These are phyloP conservation scores for Cercospora sojina DNA, from an alignment of 2,329 filamentous ascomycete species.

Conservation along the genomic window DNA sequence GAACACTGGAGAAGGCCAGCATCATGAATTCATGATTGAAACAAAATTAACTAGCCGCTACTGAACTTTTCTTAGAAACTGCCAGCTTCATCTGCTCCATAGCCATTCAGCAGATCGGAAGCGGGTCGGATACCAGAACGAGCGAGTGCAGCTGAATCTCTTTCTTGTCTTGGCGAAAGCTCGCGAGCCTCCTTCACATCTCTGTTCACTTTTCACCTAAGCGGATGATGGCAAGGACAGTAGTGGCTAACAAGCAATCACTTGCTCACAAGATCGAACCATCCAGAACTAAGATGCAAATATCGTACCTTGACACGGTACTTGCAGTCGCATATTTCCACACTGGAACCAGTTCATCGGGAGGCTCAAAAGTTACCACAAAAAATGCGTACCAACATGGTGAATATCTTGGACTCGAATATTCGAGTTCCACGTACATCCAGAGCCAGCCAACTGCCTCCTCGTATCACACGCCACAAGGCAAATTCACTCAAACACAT, in stretches of 20 bases:
- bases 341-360: background rate
- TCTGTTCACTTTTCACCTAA: background rate
- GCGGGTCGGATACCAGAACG: background rate
- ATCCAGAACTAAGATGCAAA: background rate
- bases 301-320: background rate
- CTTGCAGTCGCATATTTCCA: background rate
- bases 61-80: background rate
- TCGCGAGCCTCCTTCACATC: background rate
- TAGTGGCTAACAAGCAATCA: background rate
- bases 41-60: background rate
- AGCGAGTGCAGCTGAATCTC: background rate
- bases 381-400: background rate
- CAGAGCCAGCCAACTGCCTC: background rate
- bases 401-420: background rate
- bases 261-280: background rate
- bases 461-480: background rate
- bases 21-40: background rate
- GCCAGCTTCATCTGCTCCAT: background rate
- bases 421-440: background rate
- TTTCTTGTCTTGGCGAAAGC: background rate
- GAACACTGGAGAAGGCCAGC: background rate
- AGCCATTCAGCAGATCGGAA: background rate
- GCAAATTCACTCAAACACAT: background rate
- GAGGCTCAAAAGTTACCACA: background rate
- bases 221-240: background rate